phyloP scores from a whole-genome alignment of 768 basidiomycete genomes.

The Suillus cothurnatus region DNA sequence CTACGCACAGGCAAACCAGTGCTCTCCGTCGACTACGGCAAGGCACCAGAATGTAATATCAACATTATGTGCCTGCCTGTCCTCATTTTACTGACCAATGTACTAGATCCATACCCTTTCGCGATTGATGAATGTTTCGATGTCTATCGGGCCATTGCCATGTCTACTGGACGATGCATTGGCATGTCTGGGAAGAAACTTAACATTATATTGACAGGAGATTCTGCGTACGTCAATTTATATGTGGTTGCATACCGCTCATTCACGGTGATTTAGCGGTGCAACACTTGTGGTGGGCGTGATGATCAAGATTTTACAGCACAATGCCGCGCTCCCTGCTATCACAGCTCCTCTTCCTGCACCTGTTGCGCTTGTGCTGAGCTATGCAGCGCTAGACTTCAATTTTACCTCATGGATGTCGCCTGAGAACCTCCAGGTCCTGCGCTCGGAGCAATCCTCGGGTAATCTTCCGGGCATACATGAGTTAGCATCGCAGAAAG shows the following conservation, averaged over 20 bases:
- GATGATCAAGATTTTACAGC: conserved; percentile 83
- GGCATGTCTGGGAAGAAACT: conserved; percentile 88
- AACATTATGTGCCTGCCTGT: conserved; percentile 10
- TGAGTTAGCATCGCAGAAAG: conserved; percentile 75
- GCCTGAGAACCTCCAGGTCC: conserved; percentile 75
- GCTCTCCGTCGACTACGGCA: conserved; percentile 90
- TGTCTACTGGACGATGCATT: conserved; percentile 76
- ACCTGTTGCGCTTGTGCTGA: conserved; percentile 83
- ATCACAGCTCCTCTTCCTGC: conserved; percentile 51
- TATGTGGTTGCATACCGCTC: conserved; percentile 7
- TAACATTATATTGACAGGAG: conserved; percentile 81
- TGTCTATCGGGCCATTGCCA: conserved; percentile 77
- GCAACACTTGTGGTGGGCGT: conserved; percentile 85
- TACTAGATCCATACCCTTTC: conserved; percentile 91
- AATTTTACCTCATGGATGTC: conserved; percentile 99
- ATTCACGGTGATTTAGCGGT: conserved; percentile 55
- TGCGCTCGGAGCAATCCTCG: conserved; percentile 86
- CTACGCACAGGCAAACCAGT: conserved; percentile 75
- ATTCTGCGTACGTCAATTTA: conserved; percentile 84
- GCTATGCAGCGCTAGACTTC: conserved; percentile 93
- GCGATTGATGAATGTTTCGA: conserved; percentile 96
- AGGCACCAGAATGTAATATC: conserved; percentile 88
- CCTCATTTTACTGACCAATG: conserved; percentile 8
- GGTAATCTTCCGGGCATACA: conserved; percentile 74
- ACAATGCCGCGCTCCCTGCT: conserved; percentile 35